phyloP scores from a whole-genome alignment of 305 asterid genomes.

The Solanum hybrid region DNA sequence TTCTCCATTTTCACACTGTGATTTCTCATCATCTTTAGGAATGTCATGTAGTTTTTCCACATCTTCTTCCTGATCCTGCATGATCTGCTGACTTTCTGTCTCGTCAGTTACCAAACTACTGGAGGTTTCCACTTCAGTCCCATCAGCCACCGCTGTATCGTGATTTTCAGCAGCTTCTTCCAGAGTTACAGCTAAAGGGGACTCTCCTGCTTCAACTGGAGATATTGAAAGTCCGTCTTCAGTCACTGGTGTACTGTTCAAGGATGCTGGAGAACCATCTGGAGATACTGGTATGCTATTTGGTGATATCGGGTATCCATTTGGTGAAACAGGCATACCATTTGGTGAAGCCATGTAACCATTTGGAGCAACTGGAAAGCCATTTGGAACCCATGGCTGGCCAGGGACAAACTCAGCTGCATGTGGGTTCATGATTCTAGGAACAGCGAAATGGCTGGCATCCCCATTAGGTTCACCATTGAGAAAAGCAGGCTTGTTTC shows the following conservation, averaged over 20 bases:
- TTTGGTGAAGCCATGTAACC: slow-evolving; percentile 49
- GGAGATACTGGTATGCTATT: slow-evolving; percentile 26
- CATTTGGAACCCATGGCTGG: slow-evolving; percentile 70
- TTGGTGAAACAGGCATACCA: slow-evolving; percentile 32
- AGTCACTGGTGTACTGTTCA: slow-evolving; percentile 16
- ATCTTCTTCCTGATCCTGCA: slow-evolving; percentile 18
- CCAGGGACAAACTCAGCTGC: slow-evolving; percentile 77
- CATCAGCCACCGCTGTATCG: slow-evolving; percentile 19
- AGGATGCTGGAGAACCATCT: slow-evolving; percentile 21
- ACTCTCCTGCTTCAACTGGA: slow-evolving; percentile 30
- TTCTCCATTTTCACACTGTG: slow-evolving; percentile 26
- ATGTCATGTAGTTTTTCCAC: slow-evolving; percentile 25
- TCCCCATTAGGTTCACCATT: slow-evolving; percentile 54
- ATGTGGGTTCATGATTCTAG: slow-evolving; percentile 73
- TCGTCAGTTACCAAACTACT: slow-evolving; percentile 10
- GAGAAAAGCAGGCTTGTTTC: slow-evolving; percentile 55
- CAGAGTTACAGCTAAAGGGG: slow-evolving; percentile 25
- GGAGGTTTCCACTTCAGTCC: slow-evolving; percentile 16
- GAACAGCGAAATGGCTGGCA: slow-evolving; percentile 43
- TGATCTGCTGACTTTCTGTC: slow-evolving; percentile 12
- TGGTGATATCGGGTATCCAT: slow-evolving; percentile 34
- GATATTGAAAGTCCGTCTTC: slow-evolving; percentile 26
- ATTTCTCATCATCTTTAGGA: slow-evolving; percentile 25
- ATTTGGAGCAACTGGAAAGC: slow-evolving; percentile 58
- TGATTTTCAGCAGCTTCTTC: slow-evolving; percentile 32